phyloP scores from a whole-genome alignment of 2,329 filamentous ascomycete species.

The Drechslerella dactyloides region DNA sequence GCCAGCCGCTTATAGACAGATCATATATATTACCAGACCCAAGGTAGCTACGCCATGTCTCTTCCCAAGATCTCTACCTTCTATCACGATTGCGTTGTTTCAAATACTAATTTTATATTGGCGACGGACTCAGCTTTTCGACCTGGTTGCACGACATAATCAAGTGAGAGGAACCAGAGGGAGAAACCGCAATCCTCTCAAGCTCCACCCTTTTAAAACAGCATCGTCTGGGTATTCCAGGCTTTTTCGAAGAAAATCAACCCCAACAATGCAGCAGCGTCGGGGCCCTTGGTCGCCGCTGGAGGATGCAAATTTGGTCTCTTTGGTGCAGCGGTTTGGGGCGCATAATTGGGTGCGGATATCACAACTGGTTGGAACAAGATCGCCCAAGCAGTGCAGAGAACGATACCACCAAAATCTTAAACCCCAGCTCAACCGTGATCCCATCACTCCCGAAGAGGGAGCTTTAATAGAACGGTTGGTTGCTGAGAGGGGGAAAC shows the following conservation, averaged over 20 bases:
- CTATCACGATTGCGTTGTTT: slow-evolving; percentile 8
- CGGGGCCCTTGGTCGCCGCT: slow-evolving; percentile 82
- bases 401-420: slow-evolving; percentile 95
- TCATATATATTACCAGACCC: slow-evolving; percentile 9
- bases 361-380: slow-evolving; percentile 73
- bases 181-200: not conserved
- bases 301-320: slow-evolving; percentile 74
- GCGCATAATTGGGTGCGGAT: slow-evolving; percentile 91
- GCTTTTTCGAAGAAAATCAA: not conserved
- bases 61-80: not conserved
- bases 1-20: slow-evolving; percentile 8
- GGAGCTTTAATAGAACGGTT: slow-evolving; percentile 76
- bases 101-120: slow-evolving; percentile 37
- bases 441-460: slow-evolving; percentile 74
- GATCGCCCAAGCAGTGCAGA: slow-evolving; percentile 91
- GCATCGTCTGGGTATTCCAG: not conserved
- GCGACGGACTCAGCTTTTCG: slow-evolving; percentile 4
- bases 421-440: slow-evolving; percentile 75
- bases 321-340: slow-evolving; percentile 73
- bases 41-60: slow-evolving; percentile 30
- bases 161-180: slow-evolving; percentile 9
- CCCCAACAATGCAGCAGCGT: slow-evolving; percentile 61
- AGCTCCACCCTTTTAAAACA: not conserved
- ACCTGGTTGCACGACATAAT: slow-evolving; percentile 30
- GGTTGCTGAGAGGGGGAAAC: slow-evolving; percentile 78